Evolutionary conservation across 2,329 filamentous ascomycete genomes (phyloP).

Genomic region (Apiospora rasikravindrae): DNA sequence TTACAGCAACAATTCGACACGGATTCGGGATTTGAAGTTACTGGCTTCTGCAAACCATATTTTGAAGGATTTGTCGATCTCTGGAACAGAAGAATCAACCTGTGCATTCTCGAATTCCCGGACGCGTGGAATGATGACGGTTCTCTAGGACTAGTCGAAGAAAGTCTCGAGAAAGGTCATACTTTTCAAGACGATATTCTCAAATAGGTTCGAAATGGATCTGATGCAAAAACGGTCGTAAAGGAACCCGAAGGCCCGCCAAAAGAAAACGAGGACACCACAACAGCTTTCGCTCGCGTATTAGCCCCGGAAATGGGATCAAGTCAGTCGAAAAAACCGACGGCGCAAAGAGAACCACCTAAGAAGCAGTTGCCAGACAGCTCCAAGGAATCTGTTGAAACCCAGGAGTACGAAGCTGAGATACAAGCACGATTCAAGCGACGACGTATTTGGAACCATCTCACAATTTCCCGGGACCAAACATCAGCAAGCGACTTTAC

Average conservation of each 20-base stretch:
- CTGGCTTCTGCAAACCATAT: neutral
- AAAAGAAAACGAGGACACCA: too few relatives aligned
- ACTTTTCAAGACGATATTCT: too few relatives aligned
- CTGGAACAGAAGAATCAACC: neutral
- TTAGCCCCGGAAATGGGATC: neutral
- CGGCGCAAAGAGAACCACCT: neutral
- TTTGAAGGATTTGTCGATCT: neutral
- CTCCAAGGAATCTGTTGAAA: neutral
- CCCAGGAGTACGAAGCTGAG: neutral
- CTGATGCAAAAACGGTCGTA: too few relatives aligned
- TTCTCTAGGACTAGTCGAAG: too few relatives aligned
- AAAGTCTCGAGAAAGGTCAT: neutral
- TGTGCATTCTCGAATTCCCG: neutral
- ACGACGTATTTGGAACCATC: neutral
- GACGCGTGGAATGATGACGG: neutral
- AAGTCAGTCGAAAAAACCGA: neutral
- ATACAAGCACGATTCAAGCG: neutral
- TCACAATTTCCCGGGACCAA: neutral
- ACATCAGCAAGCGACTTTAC: neutral
- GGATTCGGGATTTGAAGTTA: neutral
- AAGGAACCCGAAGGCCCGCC: too few relatives aligned
- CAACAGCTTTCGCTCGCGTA: neutral
- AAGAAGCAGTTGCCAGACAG: neutral
- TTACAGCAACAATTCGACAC: too few relatives aligned
- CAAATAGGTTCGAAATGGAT: too few relatives aligned